phyloP scores from a whole-genome alignment of 371 early-diverging fungal species.

The Syncephalastrum monosporum region DNA sequence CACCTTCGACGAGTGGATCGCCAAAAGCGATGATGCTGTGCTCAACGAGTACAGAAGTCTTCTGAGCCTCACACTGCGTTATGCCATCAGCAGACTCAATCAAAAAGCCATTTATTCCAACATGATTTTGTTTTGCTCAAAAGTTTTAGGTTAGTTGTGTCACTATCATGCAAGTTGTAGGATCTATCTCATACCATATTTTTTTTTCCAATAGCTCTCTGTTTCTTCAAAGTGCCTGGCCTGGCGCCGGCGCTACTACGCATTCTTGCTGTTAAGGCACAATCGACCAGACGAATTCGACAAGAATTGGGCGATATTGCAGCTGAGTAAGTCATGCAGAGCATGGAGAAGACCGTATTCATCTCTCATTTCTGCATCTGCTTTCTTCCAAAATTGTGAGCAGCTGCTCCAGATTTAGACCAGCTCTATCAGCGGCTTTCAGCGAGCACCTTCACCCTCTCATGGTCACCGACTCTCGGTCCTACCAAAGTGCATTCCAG shows the following conservation, averaged over 20 bases:
- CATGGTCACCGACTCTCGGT: slow-evolving; percentile 11
- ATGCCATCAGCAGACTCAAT: slow-evolving; percentile 42
- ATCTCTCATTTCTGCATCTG: not conserved
- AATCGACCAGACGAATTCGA: slow-evolving; percentile 34
- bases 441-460: slow-evolving; percentile 18
- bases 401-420: slow-evolving; percentile 7
- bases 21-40: slow-evolving; percentile 6
- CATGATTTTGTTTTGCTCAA: slow-evolving; percentile 51
- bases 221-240: slow-evolving; percentile 54
- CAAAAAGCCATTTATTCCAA: slow-evolving; percentile 53
- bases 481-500: slow-evolving; percentile 6
- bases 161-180: not conserved
- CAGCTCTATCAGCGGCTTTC: slow-evolving; percentile 9
- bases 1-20: slow-evolving; percentile 10
- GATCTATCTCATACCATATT: slow-evolving; percentile 5
- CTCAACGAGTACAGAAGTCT: slow-evolving; percentile 17
- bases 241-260: slow-evolving; percentile 43
- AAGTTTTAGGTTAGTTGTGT: slow-evolving; percentile 26
- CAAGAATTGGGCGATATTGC: slow-evolving; percentile 27
- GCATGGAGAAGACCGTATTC: not conserved
- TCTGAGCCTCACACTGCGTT: slow-evolving; percentile 28
- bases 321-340: not conserved
- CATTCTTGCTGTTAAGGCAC: slow-evolving; percentile 32
- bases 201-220: slow-evolving; percentile 28
- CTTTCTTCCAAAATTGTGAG: not conserved